Evolutionary conservation across 1,284 basidiomycete species (phyloP).

Genomic region (Ustilago sp.): DNA sequence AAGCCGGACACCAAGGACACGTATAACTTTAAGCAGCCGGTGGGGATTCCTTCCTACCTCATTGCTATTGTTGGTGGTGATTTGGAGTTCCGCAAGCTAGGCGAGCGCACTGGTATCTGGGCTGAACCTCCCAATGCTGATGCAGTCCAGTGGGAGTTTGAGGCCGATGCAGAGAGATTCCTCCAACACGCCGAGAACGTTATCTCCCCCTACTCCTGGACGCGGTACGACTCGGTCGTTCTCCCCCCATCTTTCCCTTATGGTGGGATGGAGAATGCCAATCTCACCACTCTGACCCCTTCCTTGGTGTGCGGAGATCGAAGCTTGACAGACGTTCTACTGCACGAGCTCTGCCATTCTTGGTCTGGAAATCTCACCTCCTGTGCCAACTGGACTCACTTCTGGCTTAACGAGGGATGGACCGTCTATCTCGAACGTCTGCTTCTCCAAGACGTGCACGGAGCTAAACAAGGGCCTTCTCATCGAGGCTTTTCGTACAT

Average conservation of each 20-base stretch:
- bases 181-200: constrained; percentile 65
- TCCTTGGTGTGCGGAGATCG: constrained; percentile 65
- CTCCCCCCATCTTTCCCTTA: constrained; percentile 92
- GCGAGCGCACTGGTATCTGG: constrained; percentile 66
- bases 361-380: constrained; percentile 68
- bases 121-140: constrained; percentile 66
- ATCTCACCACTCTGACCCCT: constrained; percentile 67
- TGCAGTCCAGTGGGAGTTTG: constrained; percentile 68
- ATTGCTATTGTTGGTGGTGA: constrained; percentile 68
- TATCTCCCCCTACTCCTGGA: constrained; percentile 78
- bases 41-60: constrained; percentile 66
- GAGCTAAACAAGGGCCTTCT: constrained; percentile 73
- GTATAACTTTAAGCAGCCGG: constrained; percentile 65
- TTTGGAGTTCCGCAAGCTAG: constrained; percentile 63
- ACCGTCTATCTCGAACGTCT: constrained; percentile 93
- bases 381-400: constrained; percentile 67
- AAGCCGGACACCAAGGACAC: constrained; percentile 33
- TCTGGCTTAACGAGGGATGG: constrained; percentile 76
- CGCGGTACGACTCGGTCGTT: constrained; percentile 91
- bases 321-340: constrained; percentile 71
- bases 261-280: constrained; percentile 70
- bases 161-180: constrained; percentile 66
- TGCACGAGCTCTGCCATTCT: constrained; percentile 67
- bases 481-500: constrained; percentile 85
- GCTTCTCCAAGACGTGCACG: constrained; percentile 79